Conservation (phyloP, 345 rosid species). For the Aquilaria malaccensis region DNA sequence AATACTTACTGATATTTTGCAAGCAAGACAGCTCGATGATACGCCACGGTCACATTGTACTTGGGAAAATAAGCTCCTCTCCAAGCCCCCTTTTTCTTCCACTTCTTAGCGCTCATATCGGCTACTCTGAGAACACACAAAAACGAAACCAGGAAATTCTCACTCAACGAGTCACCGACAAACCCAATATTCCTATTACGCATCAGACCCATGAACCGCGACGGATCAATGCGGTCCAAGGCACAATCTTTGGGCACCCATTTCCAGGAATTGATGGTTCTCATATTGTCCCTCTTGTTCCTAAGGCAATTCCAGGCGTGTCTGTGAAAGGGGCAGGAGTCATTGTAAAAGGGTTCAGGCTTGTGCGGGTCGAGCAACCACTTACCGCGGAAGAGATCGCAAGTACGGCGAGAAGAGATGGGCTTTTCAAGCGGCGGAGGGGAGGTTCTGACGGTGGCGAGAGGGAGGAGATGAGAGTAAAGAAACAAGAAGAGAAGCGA, state of each 20-base stretch:
- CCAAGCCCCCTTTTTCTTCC: constrained; percentile 97
- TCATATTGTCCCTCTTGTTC: constrained; percentile 67
- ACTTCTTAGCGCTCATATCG: constrained; percentile 60
- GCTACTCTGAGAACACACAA: constrained; percentile 74
- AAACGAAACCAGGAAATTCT: constrained; percentile 75
- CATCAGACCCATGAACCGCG: constrained; percentile 46
- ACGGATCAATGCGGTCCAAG: constrained; percentile 54
- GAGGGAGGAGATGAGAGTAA: constrained; percentile 35
- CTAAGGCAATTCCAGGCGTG: constrained; percentile 87
- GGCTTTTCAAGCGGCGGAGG: constrained; percentile 6
- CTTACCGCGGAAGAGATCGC: constrained; percentile 68
- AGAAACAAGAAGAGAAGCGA: constrained; percentile 46
- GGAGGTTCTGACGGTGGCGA: constrained; percentile 10
- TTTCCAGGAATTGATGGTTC: constrained; percentile 63
- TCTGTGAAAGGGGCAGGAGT: constrained; percentile 87
- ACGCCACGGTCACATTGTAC: constrained; percentile 78
- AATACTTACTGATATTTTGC: constrained; percentile 60
- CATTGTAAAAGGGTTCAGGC: constrained; percentile 49
- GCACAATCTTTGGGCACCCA: constrained; percentile 72
- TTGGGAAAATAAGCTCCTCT: constrained; percentile 87
- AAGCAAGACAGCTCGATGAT: constrained; percentile 89
- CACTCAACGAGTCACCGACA: constrained; percentile 87
- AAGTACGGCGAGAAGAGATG: constrained; percentile 25
- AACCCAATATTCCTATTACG: constrained; percentile 78
- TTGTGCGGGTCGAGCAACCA: constrained; percentile 47